phyloP scores from a whole-genome alignment of 2,329 filamentous ascomycete species.

The Colletotrichum liriopes region DNA sequence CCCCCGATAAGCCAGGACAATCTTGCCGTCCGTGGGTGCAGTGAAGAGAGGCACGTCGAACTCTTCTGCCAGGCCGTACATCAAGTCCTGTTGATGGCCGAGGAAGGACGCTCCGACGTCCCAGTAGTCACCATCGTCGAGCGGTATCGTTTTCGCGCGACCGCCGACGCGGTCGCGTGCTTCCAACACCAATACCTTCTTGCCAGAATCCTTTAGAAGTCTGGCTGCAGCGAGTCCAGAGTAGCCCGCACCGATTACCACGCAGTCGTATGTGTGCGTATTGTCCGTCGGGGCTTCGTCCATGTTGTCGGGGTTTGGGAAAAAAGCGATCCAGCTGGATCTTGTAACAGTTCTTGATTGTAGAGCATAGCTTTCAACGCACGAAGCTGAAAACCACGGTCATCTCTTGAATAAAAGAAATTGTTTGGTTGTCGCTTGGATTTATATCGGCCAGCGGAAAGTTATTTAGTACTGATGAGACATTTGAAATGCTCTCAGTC shows the following conservation, averaged over 20 bases:
- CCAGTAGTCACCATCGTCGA: slow-evolving; percentile 41
- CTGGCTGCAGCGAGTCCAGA: slow-evolving; percentile 38
- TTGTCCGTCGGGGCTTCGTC: not conserved
- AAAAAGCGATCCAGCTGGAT: not conserved
- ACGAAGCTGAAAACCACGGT: too few species aligned
- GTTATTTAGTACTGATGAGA: slow-evolving; percentile 21
- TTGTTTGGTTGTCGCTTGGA: not conserved
- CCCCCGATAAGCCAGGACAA: slow-evolving; percentile 36
- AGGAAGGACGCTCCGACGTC: slow-evolving; percentile 45
- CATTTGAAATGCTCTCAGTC: slow-evolving; percentile 22
- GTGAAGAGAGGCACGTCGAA: slow-evolving; percentile 22
- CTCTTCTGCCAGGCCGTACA: slow-evolving; percentile 38
- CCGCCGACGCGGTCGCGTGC: slow-evolving; percentile 43
- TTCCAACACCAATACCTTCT: slow-evolving; percentile 34
- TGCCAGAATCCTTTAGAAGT: slow-evolving; percentile 32
- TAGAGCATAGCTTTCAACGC: not conserved
- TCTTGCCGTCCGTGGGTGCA: slow-evolving; percentile 30
- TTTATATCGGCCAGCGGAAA: not conserved
- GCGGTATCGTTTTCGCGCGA: slow-evolving; percentile 31
- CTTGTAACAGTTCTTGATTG: not conserved
- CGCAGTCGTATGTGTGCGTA: slow-evolving; percentile 36
- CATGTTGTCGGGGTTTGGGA: not conserved
- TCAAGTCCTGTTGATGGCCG: slow-evolving; percentile 43
- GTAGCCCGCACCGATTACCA: slow-evolving; percentile 41
- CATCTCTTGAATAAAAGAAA: not conserved